Evolutionary conservation across 768 basidiomycete genomes (phyloP).

Genomic region (Baorangia bicolor): DNA sequence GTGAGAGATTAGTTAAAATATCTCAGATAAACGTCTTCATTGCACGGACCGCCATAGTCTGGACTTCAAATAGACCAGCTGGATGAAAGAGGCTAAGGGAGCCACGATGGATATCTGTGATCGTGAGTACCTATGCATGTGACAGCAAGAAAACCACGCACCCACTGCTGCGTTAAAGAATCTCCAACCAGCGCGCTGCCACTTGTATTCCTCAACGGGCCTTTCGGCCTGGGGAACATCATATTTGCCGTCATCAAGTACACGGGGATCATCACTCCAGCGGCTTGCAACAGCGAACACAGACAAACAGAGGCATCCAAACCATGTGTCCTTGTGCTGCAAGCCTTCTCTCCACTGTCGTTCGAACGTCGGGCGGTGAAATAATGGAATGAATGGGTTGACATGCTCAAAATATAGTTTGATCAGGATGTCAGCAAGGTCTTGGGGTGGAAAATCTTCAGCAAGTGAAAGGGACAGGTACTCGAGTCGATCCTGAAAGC

Average conservation of each 20-base stretch:
- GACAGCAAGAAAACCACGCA: conserved; percentile 24
- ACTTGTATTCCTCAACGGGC: conserved; percentile 36
- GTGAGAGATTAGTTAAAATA: conserved; percentile 6
- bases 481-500: conserved; percentile 32
- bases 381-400: conserved; percentile 61
- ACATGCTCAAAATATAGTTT: conserved; percentile 63
- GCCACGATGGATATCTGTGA: conserved; percentile 48
- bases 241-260: conserved; percentile 39
- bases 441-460: conserved; percentile 59
- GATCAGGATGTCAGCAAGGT: conserved; percentile 59
- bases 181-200: conserved; percentile 57
- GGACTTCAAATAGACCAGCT: conserved; percentile 60
- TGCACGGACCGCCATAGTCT: conserved; percentile 49
- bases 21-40: background rate
- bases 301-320: conserved; percentile 57
- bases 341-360: conserved; percentile 54
- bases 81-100: conserved; percentile 55
- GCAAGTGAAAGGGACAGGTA: conserved; percentile 34
- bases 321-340: conserved; percentile 56
- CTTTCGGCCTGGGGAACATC: conserved; percentile 20
- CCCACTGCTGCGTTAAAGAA: conserved; percentile 60
- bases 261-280: conserved; percentile 61
- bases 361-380: conserved; percentile 72
- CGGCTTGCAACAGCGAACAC: conserved; percentile 71
- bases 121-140: conserved; percentile 2